Conservation (phyloP, 129 eudicot genomes). For the Ambrosia artemisiifolia region DNA sequence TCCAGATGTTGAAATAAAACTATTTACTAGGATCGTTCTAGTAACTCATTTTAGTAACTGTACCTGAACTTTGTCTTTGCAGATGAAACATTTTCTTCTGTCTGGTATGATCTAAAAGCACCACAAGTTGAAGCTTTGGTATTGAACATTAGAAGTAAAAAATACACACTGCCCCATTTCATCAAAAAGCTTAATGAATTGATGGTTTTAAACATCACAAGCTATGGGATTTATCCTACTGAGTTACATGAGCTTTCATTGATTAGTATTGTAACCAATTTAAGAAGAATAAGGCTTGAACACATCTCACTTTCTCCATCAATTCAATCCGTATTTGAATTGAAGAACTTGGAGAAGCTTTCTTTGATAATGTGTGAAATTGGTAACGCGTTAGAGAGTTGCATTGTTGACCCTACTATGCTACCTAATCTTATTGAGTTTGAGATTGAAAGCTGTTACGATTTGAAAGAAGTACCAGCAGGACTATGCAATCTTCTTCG, state of each 20-base stretch:
- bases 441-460: constrained; percentile 12
- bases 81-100: constrained; percentile 40
- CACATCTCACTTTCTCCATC: constrained; percentile 29
- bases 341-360: constrained; percentile 38
- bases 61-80: neutral
- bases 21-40: constrained; percentile 1
- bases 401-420: neutral
- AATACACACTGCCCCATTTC: constrained; percentile 38
- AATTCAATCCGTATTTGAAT: constrained; percentile 4
- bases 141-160: constrained; percentile 32
- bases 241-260: constrained; percentile 15
- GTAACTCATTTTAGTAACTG: constrained; percentile 8
- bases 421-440: constrained; percentile 1
- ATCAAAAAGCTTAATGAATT: constrained; percentile 21
- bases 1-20: neutral
- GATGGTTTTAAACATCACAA: constrained; percentile 39
- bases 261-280: constrained; percentile 20
- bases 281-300: constrained; percentile 37
- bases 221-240: constrained; percentile 32
- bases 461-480: constrained; percentile 2
- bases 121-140: constrained; percentile 41
- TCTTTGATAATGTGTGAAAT: constrained; percentile 36
- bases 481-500: neutral
- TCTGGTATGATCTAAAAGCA: constrained; percentile 38
- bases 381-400: neutral